Evolutionary conservation across 179 eudicot genomes (phyloP).

Genomic region (Heliamphora ciliata): DNA sequence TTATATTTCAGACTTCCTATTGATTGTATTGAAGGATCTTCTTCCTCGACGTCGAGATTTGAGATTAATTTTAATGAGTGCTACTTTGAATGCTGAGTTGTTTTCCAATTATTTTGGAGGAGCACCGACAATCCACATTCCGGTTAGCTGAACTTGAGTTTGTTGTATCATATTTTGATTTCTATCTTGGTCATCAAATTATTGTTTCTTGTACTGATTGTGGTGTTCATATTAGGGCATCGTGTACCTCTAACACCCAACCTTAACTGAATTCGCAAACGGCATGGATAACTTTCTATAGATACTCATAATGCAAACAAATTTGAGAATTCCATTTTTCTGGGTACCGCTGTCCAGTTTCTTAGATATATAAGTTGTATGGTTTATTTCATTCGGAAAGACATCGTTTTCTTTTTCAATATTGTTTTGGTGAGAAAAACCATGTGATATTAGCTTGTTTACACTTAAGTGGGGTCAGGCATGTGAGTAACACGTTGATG

Average conservation of each 20-base stretch:
- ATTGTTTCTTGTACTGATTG: background rate
- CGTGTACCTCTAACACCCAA: background rate
- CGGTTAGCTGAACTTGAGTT: conserved; percentile 40
- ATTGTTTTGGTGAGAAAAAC: background rate
- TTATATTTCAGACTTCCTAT: conserved; percentile 63
- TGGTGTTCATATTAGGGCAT: conserved; percentile 6
- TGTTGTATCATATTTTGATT: background rate
- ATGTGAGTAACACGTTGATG: background rate
- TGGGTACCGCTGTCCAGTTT: background rate
- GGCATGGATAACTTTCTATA: background rate
- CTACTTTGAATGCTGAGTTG: conserved; percentile 92
- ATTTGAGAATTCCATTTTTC: background rate
- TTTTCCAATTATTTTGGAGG: conserved; percentile 81
- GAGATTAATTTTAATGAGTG: conserved; percentile 96
- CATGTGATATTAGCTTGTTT: background rate
- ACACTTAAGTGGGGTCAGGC: background rate
- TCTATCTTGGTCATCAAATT: background rate
- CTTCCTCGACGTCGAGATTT: conserved; percentile 94
- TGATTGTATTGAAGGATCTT: conserved; percentile 96
- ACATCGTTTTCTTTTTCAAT: background rate
- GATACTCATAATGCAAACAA: background rate
- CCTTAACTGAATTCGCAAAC: background rate
- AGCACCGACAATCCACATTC: conserved; percentile 91
- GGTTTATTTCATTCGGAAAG: conserved; percentile 2
- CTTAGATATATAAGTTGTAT: background rate